phyloP scores from a whole-genome alignment of 1,139 yeast species.

The Taphrina confusa region DNA sequence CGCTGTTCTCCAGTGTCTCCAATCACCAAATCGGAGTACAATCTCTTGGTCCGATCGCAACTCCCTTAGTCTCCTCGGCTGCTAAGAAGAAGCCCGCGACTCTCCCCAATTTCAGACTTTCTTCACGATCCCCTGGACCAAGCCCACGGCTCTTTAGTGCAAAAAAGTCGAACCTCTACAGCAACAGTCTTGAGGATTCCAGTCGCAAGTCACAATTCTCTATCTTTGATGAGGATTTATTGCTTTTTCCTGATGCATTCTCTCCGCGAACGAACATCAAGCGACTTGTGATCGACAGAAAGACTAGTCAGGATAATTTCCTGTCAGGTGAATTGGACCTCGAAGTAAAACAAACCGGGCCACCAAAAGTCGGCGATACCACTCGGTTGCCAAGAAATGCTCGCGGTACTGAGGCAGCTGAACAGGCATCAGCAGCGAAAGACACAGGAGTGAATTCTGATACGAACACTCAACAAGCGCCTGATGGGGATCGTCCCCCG shows the following conservation, averaged over 20 bases:
- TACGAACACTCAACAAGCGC: neutral
- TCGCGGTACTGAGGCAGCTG: neutral
- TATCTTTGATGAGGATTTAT: conserved; percentile 57
- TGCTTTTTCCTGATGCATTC: conserved; percentile 70
- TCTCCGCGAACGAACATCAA: conserved; percentile 64
- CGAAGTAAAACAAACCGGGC: conserved; percentile 36
- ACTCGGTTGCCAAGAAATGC: neutral
- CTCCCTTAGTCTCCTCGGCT: conserved; percentile 51
- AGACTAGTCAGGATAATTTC: conserved; percentile 44
- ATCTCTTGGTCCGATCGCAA: conserved; percentile 55
- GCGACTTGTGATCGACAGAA: conserved; percentile 58
- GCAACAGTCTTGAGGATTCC: neutral
- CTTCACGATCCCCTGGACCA: conserved; percentile 53
- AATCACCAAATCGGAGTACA: conserved; percentile 37
- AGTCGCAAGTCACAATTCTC: conserved; percentile 5
- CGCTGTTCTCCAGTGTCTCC: conserved; percentile 55
- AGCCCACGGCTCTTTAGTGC: neutral
- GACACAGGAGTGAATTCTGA: neutral
- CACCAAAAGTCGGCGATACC: conserved; percentile 39
- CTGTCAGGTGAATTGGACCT: conserved; percentile 40
- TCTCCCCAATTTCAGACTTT: conserved; percentile 63
- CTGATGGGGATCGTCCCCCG: too few relatives aligned
- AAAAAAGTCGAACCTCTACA: neutral
- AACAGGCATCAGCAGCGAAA: neutral
- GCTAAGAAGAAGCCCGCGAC: conserved; percentile 57